phyloP scores from a whole-genome alignment of 1,284 basidiomycete species.

The Sparassis latifolia region DNA sequence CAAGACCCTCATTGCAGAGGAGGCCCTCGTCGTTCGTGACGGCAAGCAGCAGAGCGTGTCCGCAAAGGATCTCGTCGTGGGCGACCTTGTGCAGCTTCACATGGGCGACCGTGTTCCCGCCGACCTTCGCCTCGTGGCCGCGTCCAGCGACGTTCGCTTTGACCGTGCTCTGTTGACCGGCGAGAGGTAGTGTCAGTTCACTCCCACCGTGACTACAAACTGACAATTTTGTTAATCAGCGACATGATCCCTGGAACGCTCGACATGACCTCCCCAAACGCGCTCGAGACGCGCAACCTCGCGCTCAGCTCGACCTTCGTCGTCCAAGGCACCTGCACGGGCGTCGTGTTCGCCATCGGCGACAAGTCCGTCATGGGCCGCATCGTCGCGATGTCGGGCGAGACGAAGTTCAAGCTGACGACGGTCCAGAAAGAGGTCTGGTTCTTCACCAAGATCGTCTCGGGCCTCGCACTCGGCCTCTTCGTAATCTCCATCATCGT shows the following conservation, averaged over 20 bases:
- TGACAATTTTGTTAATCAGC: conserved; percentile 2
- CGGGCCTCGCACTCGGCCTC: conserved; percentile 33
- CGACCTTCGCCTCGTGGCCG: conserved; percentile 42
- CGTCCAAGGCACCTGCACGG: conserved; percentile 51
- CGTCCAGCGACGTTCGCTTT: conserved; percentile 46
- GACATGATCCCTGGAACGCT: conserved; percentile 48
- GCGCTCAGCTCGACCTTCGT: conserved; percentile 49
- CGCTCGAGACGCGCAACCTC: conserved; percentile 59
- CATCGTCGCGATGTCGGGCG: conserved; percentile 47
- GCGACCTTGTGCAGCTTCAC: conserved; percentile 25
- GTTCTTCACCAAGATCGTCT: conserved; percentile 44
- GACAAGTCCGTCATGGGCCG: conserved; percentile 58
- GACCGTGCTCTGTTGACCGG: conserved; percentile 65
- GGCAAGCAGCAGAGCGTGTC: conserved; percentile 25
- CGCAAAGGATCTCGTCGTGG: conserved; percentile 26
- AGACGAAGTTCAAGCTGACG: conserved; percentile 42
- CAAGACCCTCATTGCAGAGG: conserved; percentile 41
- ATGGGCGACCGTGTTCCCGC: conserved; percentile 41
- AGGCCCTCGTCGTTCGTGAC: conserved; percentile 41
- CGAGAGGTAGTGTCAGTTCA: conserved; percentile 29
- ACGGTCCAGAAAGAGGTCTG: conserved; percentile 42
- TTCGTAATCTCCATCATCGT: conserved; percentile 36
- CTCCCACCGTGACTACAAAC: neutral
- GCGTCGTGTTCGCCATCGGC: conserved; percentile 53
- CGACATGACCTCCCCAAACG: conserved; percentile 46